These are phyloP conservation scores for Ophiocordyceps camponoti-saundersi DNA, from an alignment of 2,329 filamentous ascomycete species.

Conservation along the genomic window DNA sequence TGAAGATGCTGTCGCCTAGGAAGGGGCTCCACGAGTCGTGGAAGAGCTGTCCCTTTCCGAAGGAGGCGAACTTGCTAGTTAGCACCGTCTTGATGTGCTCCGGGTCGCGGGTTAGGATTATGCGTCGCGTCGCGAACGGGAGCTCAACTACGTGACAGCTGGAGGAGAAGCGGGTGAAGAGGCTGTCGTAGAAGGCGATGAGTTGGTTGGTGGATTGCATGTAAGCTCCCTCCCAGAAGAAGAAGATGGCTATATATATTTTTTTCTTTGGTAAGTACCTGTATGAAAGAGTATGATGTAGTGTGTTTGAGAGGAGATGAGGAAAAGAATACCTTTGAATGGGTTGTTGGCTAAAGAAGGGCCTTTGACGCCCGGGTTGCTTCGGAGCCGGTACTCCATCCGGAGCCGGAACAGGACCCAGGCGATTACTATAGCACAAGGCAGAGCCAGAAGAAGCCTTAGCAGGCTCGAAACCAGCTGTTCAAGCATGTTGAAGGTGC, in stretches of 20 bases:
- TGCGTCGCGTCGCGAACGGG: constrained; percentile 34
- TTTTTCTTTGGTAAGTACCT: background rate
- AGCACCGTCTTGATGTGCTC: constrained; percentile 86
- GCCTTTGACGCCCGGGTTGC: constrained; percentile 3
- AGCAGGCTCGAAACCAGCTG: constrained; percentile 1
- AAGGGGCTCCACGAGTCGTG: constrained; percentile 61
- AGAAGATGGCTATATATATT: background rate
- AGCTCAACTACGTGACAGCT: constrained; percentile 27
- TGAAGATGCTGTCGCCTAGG: constrained; percentile 59
- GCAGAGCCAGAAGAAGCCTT: constrained; percentile 2
- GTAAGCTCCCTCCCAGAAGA: constrained; percentile 1
- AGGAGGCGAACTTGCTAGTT: constrained; percentile 73
- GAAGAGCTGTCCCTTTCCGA: constrained; percentile 64
- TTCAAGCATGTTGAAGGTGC: constrained; percentile 1
- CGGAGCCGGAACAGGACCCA: constrained; percentile 2
- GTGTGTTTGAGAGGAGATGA: background rate
- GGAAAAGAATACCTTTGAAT: constrained; percentile 2
- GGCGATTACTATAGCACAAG: constrained; percentile 1
- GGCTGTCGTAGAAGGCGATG: constrained; percentile 3
- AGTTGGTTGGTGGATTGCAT: constrained; percentile 7
- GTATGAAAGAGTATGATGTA: too few species aligned
- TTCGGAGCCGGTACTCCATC: constrained; percentile 2
- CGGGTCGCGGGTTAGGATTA: constrained; percentile 63
- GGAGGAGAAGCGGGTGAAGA: constrained; percentile 2
- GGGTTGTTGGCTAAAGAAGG: constrained; percentile 3